Evolutionary conservation across 2,329 filamentous ascomycete genomes (phyloP).

Genomic region (Aureobasidium melanogenum): DNA sequence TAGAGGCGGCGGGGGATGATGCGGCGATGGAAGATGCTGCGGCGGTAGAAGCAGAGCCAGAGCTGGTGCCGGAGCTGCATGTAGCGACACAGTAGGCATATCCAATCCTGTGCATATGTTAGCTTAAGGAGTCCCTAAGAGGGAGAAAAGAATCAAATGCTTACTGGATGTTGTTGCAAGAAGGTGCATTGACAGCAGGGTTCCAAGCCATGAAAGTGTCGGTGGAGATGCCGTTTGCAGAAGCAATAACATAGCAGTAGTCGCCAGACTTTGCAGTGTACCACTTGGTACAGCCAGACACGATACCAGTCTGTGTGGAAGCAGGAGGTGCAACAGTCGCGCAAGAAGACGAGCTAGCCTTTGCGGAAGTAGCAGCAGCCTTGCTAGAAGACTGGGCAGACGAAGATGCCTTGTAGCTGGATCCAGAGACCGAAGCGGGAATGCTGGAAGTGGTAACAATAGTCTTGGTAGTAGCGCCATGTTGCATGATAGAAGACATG

Average conservation of each 20-base stretch:
- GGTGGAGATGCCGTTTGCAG: conserved; percentile 14
- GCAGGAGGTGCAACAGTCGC: conserved; percentile 16
- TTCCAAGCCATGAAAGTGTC: conserved; percentile 22
- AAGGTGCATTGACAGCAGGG: conserved; percentile 17
- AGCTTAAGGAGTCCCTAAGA: background rate
- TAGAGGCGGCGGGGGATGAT: background rate
- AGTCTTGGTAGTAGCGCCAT: background rate
- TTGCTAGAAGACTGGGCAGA: background rate
- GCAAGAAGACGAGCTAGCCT: conserved; percentile 8
- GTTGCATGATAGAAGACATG: background rate
- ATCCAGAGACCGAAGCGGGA: background rate
- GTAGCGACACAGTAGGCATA: conserved; percentile 20
- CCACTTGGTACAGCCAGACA: conserved; percentile 20
- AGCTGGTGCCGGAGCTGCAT: conserved; percentile 15
- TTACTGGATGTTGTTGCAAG: conserved; percentile 17
- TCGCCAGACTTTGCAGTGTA: conserved; percentile 19
- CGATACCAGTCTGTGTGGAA: conserved; percentile 18
- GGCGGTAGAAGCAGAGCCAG: background rate
- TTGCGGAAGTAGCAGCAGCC: background rate
- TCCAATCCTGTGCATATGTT: conserved; percentile 8
- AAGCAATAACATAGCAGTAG: conserved; percentile 18
- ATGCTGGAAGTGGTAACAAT: background rate
- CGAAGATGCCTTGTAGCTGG: background rate
- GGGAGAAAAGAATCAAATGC: background rate
- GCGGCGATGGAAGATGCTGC: background rate